Base-by-base conservation (phyloP, 306 rosid species). In the Styphnolobium japonicum region DNA sequence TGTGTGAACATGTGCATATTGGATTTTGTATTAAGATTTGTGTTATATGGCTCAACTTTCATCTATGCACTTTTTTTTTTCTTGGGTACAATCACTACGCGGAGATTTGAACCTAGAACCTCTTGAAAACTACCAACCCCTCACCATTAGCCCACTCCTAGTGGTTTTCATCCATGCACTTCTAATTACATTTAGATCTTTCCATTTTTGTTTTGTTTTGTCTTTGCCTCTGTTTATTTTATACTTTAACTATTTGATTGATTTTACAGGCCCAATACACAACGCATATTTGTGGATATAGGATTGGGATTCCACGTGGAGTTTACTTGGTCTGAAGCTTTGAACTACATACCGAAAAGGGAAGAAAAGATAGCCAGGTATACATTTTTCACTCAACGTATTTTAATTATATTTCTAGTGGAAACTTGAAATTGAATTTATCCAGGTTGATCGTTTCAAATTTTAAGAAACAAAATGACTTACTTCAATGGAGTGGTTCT, bases 221-320 rank as follows among this genome's bases (percentile, higher is more conserved):
- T 73, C 55, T 66, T n/a, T n/a, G n/a, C n/a, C n/a, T n/a, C n/a
- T n/a, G n/a, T n/a, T n/a, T n/a, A n/a, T n/a, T 78, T 18, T 48
- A 21, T 55, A 57, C 22, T 45, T 74, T 74, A 48, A 18, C n/a
- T 71, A 2, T 60, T 79, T 49, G 15, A 23, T 27, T 64, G 36
- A 81, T 79, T 71, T 78, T 74, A 43, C 90, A 93, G 98, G 86
- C 93, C 98, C 57, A 90, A 91, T 63, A 90, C 98, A 6, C 89
- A 51, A 22, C 83, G 7, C 74, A 85, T 95, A 86, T 88, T 95
- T 76, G 96, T 95, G 76, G 99, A 93, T 85, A 18, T 93, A 81
- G 99, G 99, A 61, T 86, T 91, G 45, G 99, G 97, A 85, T 93
- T 95, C 84, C 99, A 95, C 18, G 98, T 91, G 58, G 98, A 95